Base-by-base conservation (phyloP, 768 basidiomycete genomes). In the Termitomyces titanicus region DNA sequence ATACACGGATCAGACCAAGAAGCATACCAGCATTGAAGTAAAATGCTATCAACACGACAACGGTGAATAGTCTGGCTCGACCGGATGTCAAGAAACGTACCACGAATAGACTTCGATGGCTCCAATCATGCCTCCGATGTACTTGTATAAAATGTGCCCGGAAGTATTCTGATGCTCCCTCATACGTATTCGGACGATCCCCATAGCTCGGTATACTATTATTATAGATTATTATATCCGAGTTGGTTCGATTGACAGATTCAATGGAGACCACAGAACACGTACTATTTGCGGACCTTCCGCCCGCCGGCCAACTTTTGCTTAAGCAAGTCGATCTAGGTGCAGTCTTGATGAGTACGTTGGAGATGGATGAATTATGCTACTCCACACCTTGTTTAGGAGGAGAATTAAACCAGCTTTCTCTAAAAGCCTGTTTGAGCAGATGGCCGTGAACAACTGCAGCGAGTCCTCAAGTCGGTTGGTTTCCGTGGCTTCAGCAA, bases 401-500 rank as follows among this genome's bases (percentile, higher is more conserved):
- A 92, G 74, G 53, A 92, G 76, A 5, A 92, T 83, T 29, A 90
- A 70, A 63, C 88, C 83, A 8, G 87, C 83, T 48, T 84, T 81
- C 64, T 83, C 80, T 51, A 92, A 72, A 53, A 92, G 80, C 61
- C 78, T 80, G 64, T 89, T 92, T 49, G 84, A 76, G 65, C 88
- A 91, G 50, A 92, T 83, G 8, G 80, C 71, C 3, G 81, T 83
- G 69, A 89, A 90, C 13, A 92, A 76, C 62, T 88, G 85, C 22
- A 92, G 74, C 1, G 89, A 91, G 68, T 92, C 90, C 56, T 90
- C 84, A 51, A 92, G 84, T 64, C 90, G 74, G 65, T 92, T 92
- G 42, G 83, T 84, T 56, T 80, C 77, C 8, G 82, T 76, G 66
- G 91, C 89, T 72, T 92, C 90, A 61, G 90, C 86, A 17, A 92